Evolutionary conservation across 495 filamentous ascomycete genomes (phyloP), one percentile per base, ranked within the genome.

Genomic region (Hypoxylon cercidicola): DNA sequence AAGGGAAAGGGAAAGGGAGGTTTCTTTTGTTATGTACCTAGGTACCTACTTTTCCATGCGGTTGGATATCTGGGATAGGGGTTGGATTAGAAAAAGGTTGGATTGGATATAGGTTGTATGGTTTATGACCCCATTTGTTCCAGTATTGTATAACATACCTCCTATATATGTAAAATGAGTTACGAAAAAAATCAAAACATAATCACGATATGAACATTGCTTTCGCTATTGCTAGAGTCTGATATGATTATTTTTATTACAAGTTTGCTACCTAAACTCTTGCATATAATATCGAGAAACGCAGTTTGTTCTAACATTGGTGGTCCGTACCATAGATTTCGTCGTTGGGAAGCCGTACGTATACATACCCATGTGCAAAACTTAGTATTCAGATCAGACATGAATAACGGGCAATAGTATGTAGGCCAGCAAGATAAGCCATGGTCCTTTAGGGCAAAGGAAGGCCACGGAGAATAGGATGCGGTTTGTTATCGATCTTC

Each of bases 391-490:
- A n/a, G 13, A 2, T 37, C 13, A 12, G 3, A 37, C 3, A n/a
- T 37, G 3, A 3, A 3, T 7, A 55, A n/a, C n/a, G n/a, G n/a
- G n/a, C n/a, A 13, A 46, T 43, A 13, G 43, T 19, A 62, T 68
- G 55, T 68, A 60, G 55, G 60, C 65, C 60, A 63, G n/a, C 55
- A 63, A 68, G 49, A 60, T 68, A 68, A 68, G 53, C 60, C 65
- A 43, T 63, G 55, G 45, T 47, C 65, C 65, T 60, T 63, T 68
- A 40, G 58, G 34, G 43, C 2, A 30, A 35, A 56, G 46, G 56
- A 30, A 68, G 65, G 65, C 49, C 59, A 68, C 55, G 55, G 55
- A 15, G 55, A 68, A 68, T 68, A 68, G 34, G 59, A 68, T 47
- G 55, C 60, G 59, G 65, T 60, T 59, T 11, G 12, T 15, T 41